Conservation (phyloP, 495 filamentous ascomycete species). For the Aspergillus heteromorphus region DNA sequence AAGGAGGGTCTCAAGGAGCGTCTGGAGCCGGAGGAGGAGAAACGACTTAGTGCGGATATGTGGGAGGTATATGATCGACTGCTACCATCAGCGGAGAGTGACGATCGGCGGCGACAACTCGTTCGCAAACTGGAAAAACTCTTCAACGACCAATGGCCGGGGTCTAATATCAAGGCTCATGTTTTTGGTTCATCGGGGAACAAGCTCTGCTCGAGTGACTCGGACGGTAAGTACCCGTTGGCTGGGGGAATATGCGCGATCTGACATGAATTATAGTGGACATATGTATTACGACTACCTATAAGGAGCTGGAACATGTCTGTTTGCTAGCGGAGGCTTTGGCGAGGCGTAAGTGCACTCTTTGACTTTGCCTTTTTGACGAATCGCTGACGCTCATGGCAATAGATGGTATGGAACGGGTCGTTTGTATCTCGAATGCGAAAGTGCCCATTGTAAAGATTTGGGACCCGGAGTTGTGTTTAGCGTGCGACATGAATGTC, state of each 20-base stretch:
- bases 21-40: conserved; percentile 70
- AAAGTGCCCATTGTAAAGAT: conserved; percentile 99
- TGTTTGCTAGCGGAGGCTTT: conserved; percentile 83
- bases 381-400: conserved; percentile 10
- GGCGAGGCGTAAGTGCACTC: conserved; percentile 62
- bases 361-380: not conserved
- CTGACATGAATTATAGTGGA: conserved; percentile 60
- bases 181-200: conserved; percentile 98
- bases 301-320: conserved; percentile 77
- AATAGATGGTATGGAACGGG: conserved; percentile 89
- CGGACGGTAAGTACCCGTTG: conserved; percentile 66
- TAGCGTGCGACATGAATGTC: conserved; percentile 98
- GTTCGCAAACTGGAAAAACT: conserved; percentile 81
- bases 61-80: conserved; percentile 76
- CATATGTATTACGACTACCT: conserved; percentile 90
- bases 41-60: conserved; percentile 74
- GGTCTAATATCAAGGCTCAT: conserved; percentile 80
- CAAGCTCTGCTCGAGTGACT: conserved; percentile 89
- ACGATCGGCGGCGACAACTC: conserved; percentile 65
- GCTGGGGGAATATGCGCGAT: not conserved
- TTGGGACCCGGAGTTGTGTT: conserved; percentile 86
- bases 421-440: conserved; percentile 86
- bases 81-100: conserved; percentile 75
- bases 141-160: conserved; percentile 87
- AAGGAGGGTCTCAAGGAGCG: conserved; percentile 60